Base-by-base conservation (phyloP, 2,329 filamentous ascomycete genomes). In the Celoporthe dispersa region DNA sequence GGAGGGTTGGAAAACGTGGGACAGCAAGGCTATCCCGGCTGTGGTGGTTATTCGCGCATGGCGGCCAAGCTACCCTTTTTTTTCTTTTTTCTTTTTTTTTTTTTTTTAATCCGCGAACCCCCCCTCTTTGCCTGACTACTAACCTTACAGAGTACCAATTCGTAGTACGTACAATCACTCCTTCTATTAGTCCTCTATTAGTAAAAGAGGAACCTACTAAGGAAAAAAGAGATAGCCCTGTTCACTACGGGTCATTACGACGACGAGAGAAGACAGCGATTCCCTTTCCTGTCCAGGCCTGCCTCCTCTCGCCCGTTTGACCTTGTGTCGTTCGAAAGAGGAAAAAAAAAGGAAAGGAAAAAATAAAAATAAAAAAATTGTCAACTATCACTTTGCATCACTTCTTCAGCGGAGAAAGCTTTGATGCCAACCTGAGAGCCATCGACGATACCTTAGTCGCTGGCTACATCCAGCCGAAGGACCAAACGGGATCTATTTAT, bases 1-100 rank as follows among this genome's bases (percentile, higher is more conserved):
- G 65, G 65, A 48, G 37, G 37, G 53, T 37, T 28, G 57, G 65
- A 48, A 57, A 67, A 67, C 41, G 65, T 67, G 65, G 65, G 57
- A 67, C 33, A 39, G 55, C 65, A 67, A 59, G 65, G 65, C 41
- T 28, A 48, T 44, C 65, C 65, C 16, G 28, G 65, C 61, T 33
- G 33, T 60, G 19, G 8, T 37, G 19, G 9, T 57, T 57, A 57
- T 57, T 57, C 53, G 28, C 53, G 53, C 53, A 57, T 31, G 39
- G 39, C 37, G 16, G 0, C 41, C 61, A 12, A 2, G 61, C 61
- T 63, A 4, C 28, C 9, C 31, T 2, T 19, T 11, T n/a, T 48
- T 2, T n/a, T 9, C 5, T 9, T 48, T 22, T 55, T n/a, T n/a
- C 25, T 25, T 51, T 14, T 51, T 9, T 55, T 25, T 53, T 12